phyloP scores from a whole-genome alignment of 441 rosid genomes.

The Aleurites moluccanus region DNA sequence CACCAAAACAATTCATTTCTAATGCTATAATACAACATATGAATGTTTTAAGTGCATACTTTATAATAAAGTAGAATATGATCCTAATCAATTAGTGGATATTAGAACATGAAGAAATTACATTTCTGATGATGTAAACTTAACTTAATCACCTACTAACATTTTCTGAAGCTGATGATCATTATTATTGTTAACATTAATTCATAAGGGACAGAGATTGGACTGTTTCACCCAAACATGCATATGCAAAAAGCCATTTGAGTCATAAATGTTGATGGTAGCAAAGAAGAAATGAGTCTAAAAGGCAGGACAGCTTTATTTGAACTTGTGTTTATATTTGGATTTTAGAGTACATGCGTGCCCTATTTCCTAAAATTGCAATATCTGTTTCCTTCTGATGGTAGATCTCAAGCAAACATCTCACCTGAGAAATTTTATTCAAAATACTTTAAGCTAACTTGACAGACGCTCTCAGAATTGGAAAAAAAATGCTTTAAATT shows the following conservation, averaged over 20 bases:
- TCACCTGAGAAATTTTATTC: too few species aligned
- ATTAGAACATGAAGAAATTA: not conserved
- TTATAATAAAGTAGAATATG: not conserved
- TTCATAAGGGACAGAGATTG: not conserved
- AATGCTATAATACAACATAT: not conserved
- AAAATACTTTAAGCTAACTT: too few species aligned
- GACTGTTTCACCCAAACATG: not conserved
- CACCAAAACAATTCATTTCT: not conserved
- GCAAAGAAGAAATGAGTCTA: not conserved
- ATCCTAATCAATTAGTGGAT: not conserved
- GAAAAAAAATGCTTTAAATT: too few species aligned
- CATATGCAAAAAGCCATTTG: not conserved
- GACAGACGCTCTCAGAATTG: too few species aligned
- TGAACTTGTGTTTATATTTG: not conserved
- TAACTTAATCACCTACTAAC: too few species aligned
- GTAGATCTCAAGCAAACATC: too few species aligned
- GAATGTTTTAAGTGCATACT: not conserved
- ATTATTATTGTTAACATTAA: not conserved
- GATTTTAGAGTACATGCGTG: not conserved
- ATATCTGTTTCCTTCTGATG: too few species aligned
- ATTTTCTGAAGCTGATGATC: not conserved
- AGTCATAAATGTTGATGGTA: not conserved
- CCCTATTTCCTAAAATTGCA: too few species aligned
- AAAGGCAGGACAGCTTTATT: not conserved
- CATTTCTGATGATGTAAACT: too few species aligned